Conservation (phyloP, 2,329 filamentous ascomycete species). For the Fusarium miscanthi region DNA sequence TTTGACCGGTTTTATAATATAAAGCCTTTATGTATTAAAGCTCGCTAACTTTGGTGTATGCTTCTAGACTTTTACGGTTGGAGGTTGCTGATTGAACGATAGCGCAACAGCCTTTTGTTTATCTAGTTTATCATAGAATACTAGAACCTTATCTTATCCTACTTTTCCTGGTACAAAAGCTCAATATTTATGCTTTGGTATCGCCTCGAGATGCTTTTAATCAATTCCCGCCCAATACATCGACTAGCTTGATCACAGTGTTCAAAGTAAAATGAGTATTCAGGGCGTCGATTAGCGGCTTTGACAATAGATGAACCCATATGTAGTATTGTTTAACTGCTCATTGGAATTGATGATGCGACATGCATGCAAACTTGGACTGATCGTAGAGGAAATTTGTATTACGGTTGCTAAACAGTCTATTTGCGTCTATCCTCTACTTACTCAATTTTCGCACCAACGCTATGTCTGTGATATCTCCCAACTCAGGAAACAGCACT, state of each 20-base stretch:
- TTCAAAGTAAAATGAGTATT: too few relatives aligned
- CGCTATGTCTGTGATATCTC: conserved; percentile 1
- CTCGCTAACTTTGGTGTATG: fast-evolving
- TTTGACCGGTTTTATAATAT: background rate
- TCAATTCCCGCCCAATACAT: too few relatives aligned
- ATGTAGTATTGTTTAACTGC: too few relatives aligned
- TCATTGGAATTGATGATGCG: too few relatives aligned
- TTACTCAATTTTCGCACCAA: background rate
- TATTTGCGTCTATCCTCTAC: background rate
- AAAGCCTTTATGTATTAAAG: fast-evolving
- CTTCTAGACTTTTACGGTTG: fast-evolving
- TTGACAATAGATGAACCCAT: too few relatives aligned
- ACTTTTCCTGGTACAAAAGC: too few relatives aligned
- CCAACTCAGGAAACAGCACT: background rate
- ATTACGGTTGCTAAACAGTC: too few relatives aligned
- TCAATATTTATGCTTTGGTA: too few relatives aligned
- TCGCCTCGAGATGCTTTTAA: too few relatives aligned
- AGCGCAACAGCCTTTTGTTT: fast-evolving
- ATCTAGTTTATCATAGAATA: background rate
- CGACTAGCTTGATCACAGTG: too few relatives aligned
- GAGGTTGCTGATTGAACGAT: background rate
- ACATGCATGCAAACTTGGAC: too few relatives aligned
- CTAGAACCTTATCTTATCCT: background rate
- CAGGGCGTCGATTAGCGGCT: too few relatives aligned
- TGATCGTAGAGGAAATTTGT: background rate